Evolutionary conservation across 2,329 filamentous ascomycete species (phyloP), one percentile per base, ranked within the genome.

Genomic region (Sporothrix pseudoabietina): DNA sequence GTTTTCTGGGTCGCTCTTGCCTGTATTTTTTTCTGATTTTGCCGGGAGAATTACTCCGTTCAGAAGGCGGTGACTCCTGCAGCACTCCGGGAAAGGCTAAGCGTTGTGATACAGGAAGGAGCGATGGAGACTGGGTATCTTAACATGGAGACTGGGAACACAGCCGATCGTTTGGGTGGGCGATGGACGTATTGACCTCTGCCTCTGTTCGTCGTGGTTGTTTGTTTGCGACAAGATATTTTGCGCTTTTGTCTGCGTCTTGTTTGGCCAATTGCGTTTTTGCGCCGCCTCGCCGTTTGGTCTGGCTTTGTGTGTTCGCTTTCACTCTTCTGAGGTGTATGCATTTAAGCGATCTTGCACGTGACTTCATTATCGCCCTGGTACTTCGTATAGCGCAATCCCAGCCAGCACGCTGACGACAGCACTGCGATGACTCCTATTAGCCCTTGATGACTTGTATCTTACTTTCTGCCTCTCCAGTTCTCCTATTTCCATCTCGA

Each of bases 21-120:
- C 65, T 39, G 30, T 22, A 39, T 12, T 39, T 72, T 71, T 73
- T 35, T 63, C 52, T 73, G 22, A 57, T 71, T 73, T 71, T 73
- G 72, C 72, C 72, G 61, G 69, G 61, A 68, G 22, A 57, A 73
- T 26, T 26, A 26, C 26, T 26, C 26, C 26, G 26, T 66, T 41
- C 19, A 54, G 69, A 61, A 49, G 47, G 72, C 69, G 72, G 69
- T 71, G 52, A 71, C 69, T 22, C 14, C 54, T 55, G 72, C 59
- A 41, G 16, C 32, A 61, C 54, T 65, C 69, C 68, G 49, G 69
- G 68, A 73, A 71, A 41, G 72, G 72, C 32, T 44, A 71, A 71
- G 68, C 72, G 72, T 59, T 57, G 59, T 61, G 65, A 59, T 52
- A 55, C 22, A 44, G 39, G 14, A 16, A 2, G 22, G 41, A 49